Conservation (phyloP, 148 eudicot species). For the Spergularia marina region DNA sequence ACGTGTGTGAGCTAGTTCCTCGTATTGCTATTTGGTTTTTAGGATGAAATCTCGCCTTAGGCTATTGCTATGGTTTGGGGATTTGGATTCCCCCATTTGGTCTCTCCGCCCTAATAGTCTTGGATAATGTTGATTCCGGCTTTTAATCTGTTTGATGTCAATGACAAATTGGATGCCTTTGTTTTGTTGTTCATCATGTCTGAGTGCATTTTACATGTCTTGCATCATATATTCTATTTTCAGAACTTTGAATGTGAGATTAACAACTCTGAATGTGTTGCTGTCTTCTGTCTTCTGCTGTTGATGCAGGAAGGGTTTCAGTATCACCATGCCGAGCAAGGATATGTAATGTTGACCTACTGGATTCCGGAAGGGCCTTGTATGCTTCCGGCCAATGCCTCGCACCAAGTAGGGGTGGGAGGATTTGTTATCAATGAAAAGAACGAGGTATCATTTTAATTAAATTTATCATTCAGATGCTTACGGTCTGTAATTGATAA, state of each 20-base stretch:
- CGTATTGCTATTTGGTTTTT: too few relatives aligned
- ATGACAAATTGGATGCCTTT: too few relatives aligned
- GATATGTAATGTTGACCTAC: slow-evolving; percentile 77
- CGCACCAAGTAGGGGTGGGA: slow-evolving; percentile 90
- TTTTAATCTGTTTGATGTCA: too few relatives aligned
- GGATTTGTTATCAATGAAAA: slow-evolving; percentile 71
- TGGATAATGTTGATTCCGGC: too few relatives aligned
- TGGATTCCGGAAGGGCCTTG: slow-evolving; percentile 89
- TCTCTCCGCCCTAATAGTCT: too few relatives aligned
- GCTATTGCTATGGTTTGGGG: too few relatives aligned
- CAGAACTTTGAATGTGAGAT: too few relatives aligned
- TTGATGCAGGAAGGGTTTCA: slow-evolving; percentile 64
- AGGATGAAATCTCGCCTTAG: too few relatives aligned
- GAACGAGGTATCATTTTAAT: slow-evolving; percentile 45
- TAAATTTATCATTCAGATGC: not conserved
- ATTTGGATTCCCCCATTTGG: too few relatives aligned
- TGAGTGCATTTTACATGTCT: not conserved
- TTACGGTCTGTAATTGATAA: not conserved
- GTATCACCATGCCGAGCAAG: slow-evolving; percentile 80
- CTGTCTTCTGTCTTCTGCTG: too few relatives aligned
- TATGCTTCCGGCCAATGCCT: slow-evolving; percentile 76
- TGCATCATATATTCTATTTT: too few relatives aligned
- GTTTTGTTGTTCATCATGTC: not conserved
- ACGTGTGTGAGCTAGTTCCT: too few relatives aligned
- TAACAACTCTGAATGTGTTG: not conserved